These are phyloP conservation scores for Biscogniauxia marginata DNA, from an alignment of 2,329 filamentous ascomycete species.

Conservation along the genomic window DNA sequence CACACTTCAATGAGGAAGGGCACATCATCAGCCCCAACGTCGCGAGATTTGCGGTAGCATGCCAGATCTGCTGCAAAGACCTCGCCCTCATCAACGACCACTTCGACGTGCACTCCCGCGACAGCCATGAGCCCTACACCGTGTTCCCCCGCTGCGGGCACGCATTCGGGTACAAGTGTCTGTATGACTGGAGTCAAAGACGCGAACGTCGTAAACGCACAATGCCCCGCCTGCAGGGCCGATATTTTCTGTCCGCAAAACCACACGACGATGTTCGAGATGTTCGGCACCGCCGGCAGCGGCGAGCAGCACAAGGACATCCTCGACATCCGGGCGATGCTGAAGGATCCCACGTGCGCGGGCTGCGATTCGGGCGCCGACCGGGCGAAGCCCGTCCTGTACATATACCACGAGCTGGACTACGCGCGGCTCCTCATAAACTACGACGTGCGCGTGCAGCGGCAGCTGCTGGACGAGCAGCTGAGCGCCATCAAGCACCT, in stretches of 20 bases:
- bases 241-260: background rate
- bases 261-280: background rate
- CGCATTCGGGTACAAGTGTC: constrained; percentile 1
- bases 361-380: background rate
- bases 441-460: background rate
- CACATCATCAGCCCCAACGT: background rate
- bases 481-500: background rate
- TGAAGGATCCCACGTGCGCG: background rate
- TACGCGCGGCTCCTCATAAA: background rate
- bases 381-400: background rate
- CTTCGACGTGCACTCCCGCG: background rate
- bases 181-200: background rate
- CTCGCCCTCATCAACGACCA: background rate
- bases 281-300: background rate
- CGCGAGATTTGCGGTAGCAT: background rate
- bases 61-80: background rate
- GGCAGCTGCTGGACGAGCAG: background rate
- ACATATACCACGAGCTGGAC: background rate
- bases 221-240: background rate
- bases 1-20: background rate
- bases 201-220: background rate
- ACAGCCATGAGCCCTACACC: background rate
- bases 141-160: background rate
- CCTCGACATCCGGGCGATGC: background rate
- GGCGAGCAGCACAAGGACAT: background rate